A percentile compares a stretch with the other conserved stretches of the same genome.
Evolutionary conservation across 768 basidiomycete species (phyloP).

Genomic region (Saitozyma podzolica): DNA sequence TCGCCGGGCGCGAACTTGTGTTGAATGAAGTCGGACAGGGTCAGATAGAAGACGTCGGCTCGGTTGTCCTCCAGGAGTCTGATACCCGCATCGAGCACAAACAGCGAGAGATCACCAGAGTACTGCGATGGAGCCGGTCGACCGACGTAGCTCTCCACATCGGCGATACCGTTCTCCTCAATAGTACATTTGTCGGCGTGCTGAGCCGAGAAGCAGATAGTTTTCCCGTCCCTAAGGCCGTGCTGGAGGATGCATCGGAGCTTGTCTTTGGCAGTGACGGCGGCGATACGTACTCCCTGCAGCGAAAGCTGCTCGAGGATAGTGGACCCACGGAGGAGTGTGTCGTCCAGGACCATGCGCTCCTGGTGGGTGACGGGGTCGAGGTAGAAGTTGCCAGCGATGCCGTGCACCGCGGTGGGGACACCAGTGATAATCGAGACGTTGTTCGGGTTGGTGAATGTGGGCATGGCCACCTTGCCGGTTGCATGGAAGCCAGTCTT

Average conservation of each 20-base stretch:
- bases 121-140: conserved; percentile 9
- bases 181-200: conserved; percentile 6
- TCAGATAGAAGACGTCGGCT: conserved; percentile 13
- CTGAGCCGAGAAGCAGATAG: conserved; percentile 10
- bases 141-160: conserved; percentile 7
- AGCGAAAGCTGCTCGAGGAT: conserved; percentile 11
- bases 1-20: conserved; percentile 11
- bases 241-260: too few species aligned
- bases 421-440: conserved; percentile 9
- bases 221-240: conserved; percentile 1
- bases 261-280: too few species aligned
- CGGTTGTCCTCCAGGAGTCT: conserved; percentile 4
- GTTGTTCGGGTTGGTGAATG: conserved; percentile 17
- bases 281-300: too few species aligned
- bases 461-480: conserved; percentile 11
- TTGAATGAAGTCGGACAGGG: conserved; percentile 12
- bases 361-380: neutral
- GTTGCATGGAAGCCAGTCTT: neutral
- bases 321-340: conserved; percentile 7
- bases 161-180: conserved; percentile 6
- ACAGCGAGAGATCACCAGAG: conserved; percentile 11
- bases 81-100: conserved; percentile 10
- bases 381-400: conserved; percentile 11
- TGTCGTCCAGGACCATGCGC: conserved; percentile 7
- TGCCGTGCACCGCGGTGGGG: conserved; percentile 7